Evolutionary conservation across 495 filamentous ascomycete genomes (phyloP).

Genomic region (Glonium stellatum): DNA sequence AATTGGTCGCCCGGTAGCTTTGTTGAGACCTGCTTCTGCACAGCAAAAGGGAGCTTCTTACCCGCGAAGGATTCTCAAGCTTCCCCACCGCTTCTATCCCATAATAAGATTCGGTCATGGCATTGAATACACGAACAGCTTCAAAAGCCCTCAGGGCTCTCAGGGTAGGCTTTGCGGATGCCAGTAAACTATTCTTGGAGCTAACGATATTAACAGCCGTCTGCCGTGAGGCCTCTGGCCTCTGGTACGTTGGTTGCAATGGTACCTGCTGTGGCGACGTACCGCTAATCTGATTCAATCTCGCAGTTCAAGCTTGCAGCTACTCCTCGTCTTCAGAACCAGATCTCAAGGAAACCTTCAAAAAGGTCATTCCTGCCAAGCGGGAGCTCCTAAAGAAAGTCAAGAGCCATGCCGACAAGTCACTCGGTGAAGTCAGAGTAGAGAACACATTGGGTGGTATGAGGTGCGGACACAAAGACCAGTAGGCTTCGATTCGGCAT

Average conservation of each 20-base stretch:
- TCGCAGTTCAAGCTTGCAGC: conserved; percentile 29
- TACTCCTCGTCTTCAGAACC: conserved; percentile 72
- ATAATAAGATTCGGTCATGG: conserved; percentile 38
- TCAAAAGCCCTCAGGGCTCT: conserved; percentile 45
- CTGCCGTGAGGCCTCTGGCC: conserved; percentile 21
- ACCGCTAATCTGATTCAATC: neutral
- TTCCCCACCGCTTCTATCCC: conserved; percentile 21
- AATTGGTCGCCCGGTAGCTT: conserved; percentile 4
- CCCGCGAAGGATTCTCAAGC: neutral
- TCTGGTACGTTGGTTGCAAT: conserved; percentile 28
- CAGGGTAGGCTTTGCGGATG: conserved; percentile 40
- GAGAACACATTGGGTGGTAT: conserved; percentile 92
- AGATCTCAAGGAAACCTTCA: conserved; percentile 79
- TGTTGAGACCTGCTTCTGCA: neutral
- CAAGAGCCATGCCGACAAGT: conserved; percentile 74
- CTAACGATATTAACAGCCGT: conserved; percentile 15
- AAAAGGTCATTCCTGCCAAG: conserved; percentile 79
- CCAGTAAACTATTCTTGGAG: neutral
- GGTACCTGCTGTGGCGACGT: neutral
- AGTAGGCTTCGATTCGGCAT: neutral
- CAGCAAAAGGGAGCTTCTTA: neutral
- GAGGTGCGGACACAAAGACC: conserved; percentile 46
- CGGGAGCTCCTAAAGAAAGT: conserved; percentile 86
- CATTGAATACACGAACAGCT: conserved; percentile 44
- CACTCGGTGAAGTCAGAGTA: conserved; percentile 87